Percentiles rank a stretch among this genome's conserved stretches.
These are phyloP conservation scores for Fusarium nematophilum DNA, from an alignment of 2,329 filamentous ascomycete genomes.

Conservation along the genomic window DNA sequence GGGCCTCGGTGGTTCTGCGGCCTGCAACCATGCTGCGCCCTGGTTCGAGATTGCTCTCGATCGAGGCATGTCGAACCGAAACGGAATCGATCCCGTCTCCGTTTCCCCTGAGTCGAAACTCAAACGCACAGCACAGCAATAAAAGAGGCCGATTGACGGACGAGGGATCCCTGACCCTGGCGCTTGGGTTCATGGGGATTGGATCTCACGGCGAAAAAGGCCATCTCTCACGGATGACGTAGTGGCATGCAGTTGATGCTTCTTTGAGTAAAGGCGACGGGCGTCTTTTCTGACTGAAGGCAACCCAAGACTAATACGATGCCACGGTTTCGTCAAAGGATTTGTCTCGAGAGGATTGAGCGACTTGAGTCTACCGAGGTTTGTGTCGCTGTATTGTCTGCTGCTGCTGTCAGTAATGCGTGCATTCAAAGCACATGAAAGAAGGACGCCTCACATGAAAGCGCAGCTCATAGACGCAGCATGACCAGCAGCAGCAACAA, in stretches of 20 bases:
- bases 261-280: constrained; percentile 17
- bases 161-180: constrained; percentile 1
- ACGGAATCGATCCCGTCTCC: constrained; percentile 23
- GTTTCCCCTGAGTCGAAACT: constrained; percentile 19
- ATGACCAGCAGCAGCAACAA: constrained; percentile 1
- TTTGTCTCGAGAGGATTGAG: no score
- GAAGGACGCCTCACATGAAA: not conserved
- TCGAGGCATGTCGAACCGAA: constrained; percentile 16
- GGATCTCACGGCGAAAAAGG: not conserved
- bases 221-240: constrained; percentile 27
- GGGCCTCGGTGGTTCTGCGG: constrained; percentile 33
- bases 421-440: constrained; percentile 26
- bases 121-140: no score
- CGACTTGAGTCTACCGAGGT: no score
- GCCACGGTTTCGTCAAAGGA: not conserved
- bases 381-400: no score
- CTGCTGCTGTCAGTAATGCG: no score
- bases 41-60: no score
- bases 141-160: constrained; percentile 20
- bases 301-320: not conserved
- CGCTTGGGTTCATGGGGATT: constrained; percentile 1
- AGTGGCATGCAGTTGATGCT: constrained; percentile 20
- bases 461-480: no score
- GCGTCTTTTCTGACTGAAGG: constrained; percentile 5
- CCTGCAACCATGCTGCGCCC: constrained; percentile 14